Percentiles rank a stretch among this genome's conserved stretches.
These are phyloP conservation scores for Nannizzia gypsea DNA, from an alignment of 2,329 filamentous ascomycete species.

Conservation along the genomic window DNA sequence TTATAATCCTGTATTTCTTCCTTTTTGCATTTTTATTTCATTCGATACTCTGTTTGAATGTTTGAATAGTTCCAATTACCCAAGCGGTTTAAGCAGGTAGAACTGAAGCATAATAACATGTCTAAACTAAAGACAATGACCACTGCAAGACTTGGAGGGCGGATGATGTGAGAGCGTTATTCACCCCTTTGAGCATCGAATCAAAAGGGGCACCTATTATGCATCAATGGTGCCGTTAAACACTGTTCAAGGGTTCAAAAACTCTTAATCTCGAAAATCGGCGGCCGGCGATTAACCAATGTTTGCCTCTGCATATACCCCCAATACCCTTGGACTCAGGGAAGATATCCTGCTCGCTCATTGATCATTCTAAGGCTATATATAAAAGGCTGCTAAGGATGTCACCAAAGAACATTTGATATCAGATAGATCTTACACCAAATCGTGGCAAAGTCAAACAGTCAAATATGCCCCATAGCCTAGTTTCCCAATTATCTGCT, in stretches of 20 bases:
- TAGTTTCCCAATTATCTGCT: not conserved
- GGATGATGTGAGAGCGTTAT: no score
- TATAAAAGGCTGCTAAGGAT: no score
- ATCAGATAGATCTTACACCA: not conserved
- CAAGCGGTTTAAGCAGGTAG: slow-evolving; percentile 2
- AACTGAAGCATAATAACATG: not conserved
- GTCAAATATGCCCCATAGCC: not conserved
- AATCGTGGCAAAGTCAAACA: not conserved
- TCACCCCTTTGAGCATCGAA: no score
- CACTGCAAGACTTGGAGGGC: no score
- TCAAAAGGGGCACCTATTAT: no score
- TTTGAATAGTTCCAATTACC: not conserved
- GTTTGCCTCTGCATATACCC: not conserved
- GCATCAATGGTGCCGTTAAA: no score
- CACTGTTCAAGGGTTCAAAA: no score
- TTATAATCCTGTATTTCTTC: not conserved
- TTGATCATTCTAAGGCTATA: no score
- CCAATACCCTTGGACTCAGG: not conserved
- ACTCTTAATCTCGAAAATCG: not conserved
- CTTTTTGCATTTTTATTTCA: not conserved
- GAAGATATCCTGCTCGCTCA: no score
- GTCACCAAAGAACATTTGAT: not conserved
- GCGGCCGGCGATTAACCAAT: not conserved
- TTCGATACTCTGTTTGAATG: not conserved
- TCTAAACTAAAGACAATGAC: no score